These are phyloP conservation scores for Debaryomycetaceae sp. DNA, from an alignment of 1,139 yeast species.

Conservation along the genomic window DNA sequence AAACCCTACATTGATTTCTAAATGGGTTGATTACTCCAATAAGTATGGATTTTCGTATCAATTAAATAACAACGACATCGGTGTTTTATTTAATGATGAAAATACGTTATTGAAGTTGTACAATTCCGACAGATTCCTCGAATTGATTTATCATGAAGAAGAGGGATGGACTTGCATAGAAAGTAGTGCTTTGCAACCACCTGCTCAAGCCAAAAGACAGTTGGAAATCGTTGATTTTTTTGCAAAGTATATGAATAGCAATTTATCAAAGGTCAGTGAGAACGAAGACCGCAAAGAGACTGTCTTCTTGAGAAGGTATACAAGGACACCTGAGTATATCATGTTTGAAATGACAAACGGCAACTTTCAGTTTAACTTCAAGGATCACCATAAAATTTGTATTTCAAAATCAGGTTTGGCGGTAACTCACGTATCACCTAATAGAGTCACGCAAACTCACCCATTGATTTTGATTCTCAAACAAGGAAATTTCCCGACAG, in stretches of 20 bases:
- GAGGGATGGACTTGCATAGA: conserved; percentile 77
- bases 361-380: conserved; percentile 88
- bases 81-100: conserved; percentile 86
- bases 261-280: conserved; percentile 71
- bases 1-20: conserved; percentile 75
- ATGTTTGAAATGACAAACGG: conserved; percentile 96
- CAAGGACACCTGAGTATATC: conserved; percentile 73
- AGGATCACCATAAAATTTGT: conserved; percentile 89
- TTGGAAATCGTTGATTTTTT: conserved; percentile 81
- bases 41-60: conserved; percentile 96
- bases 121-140: conserved; percentile 61
- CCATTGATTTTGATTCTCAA: conserved; percentile 59
- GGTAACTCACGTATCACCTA: conserved; percentile 79
- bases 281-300: conserved; percentile 57
- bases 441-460: conserved; percentile 68
- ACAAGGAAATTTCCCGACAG: conserved; percentile 59
- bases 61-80: conserved; percentile 83
- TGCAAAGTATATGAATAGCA: conserved; percentile 79
- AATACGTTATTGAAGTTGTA: conserved; percentile 72
- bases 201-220: conserved; percentile 62
- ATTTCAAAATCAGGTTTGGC: conserved; percentile 72
- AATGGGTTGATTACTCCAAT: conserved; percentile 98
- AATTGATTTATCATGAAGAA: conserved; percentile 53
- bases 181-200: conserved; percentile 54
- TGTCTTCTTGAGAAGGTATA: conserved; percentile 75